phyloP scores from a whole-genome alignment of 192 early-diverging fungal genomes.

The Backusella tarrabulga region DNA sequence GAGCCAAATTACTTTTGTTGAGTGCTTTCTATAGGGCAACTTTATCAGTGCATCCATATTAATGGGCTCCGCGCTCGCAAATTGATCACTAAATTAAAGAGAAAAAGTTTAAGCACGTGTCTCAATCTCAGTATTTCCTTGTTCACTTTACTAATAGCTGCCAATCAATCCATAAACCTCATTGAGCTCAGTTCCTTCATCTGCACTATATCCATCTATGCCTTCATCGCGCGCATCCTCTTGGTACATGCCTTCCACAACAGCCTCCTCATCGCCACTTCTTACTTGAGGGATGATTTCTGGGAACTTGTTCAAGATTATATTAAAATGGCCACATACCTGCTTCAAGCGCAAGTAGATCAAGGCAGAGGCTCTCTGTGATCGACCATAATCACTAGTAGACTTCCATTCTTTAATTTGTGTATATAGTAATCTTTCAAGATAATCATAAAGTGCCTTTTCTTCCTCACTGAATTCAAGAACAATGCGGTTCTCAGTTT shows the following conservation, averaged over 20 bases:
- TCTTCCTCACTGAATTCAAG: conserved; percentile 16
- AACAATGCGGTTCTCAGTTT: conserved; percentile 4
- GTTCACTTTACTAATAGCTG: conserved; percentile 17
- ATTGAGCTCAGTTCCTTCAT: conserved; percentile 5
- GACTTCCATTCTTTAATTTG: not conserved
- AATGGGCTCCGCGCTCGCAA: not conserved
- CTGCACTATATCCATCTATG: not conserved
- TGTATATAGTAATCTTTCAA: conserved; percentile 13
- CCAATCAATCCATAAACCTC: conserved; percentile 1
- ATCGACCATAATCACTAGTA: not conserved
- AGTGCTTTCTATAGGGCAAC: conserved; percentile 7
- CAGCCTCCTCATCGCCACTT: not conserved
- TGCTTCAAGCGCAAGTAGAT: conserved; percentile 25
- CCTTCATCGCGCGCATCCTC: not conserved
- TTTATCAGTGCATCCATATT: conserved; percentile 4
- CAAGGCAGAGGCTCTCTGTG: not conserved
- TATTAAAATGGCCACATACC: conserved; percentile 16
- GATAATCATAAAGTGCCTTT: conserved; percentile 28
- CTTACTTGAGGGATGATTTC: conserved; percentile 10
- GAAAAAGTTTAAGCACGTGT: not conserved
- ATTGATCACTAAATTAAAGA: conserved; percentile 18
- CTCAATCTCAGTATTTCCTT: not conserved
- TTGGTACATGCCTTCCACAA: not conserved
- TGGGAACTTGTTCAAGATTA: conserved; percentile 18
- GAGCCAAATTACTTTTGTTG: conserved; percentile 23